Base-by-base conservation (phyloP, 257 asterid genomes). In the Nicotiana tabacum region DNA sequence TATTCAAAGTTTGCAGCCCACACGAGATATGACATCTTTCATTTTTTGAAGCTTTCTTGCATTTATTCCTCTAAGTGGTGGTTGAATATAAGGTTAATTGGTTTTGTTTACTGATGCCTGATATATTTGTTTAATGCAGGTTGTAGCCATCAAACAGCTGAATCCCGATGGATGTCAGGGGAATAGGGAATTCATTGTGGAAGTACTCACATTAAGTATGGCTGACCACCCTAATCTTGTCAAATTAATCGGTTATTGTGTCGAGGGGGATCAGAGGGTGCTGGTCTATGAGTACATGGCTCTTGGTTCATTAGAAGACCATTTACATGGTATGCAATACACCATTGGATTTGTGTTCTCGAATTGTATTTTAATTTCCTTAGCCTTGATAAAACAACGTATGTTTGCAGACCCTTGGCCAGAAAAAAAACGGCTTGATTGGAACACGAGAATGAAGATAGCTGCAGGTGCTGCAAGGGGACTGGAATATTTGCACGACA, bases 381-480 rank as follows among this genome's bases (percentile, higher is more conserved):
- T 24, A 29, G 27, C 21, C 65, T 78, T 79, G 80, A 55, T 70
- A 66, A 69, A 43, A 7, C 48, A 43, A 33, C 61, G 55, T 77
- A 55, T 55, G 82, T 87, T 56, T 82, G 64, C 83, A 88, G 95
- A 84, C 72, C 83, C 69, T 78, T 88, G 66, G 16, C 83, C 87
- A 17, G 82, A 80, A 70, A 80, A 83, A 66, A 88, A 83, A 66
- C 74, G 9, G 17, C 82, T 94, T 83, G 93, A 92, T 85, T 94
- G 98, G 98, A 91, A 90, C 85, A 89, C 86, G 8, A 83, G 95
- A 88, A 93, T 93, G 95, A 89, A 87, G 83, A 92, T 93, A 86
- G 97, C 97, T 83, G 93, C 97, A 48, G 98, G 97, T 69, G 93
- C 93, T 43, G 98, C 98, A 69, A 87, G 77, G 69, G 98, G 98